Percentiles rank a stretch among this genome's conserved stretches.
phyloP scores from a whole-genome alignment of 1,284 basidiomycete species.

The Serendipita sp. region DNA sequence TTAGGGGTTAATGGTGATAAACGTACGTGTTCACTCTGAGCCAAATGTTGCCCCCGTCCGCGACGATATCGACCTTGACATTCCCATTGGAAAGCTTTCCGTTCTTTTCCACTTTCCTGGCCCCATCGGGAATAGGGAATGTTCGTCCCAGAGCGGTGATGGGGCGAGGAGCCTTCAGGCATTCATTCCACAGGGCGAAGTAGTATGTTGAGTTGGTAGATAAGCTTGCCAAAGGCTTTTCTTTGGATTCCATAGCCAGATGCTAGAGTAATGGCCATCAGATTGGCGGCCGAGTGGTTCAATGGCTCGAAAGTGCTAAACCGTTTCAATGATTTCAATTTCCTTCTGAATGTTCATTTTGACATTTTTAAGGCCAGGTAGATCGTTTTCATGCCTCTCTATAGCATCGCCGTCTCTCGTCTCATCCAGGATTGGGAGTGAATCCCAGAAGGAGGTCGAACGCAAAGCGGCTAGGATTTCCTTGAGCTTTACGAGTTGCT shows the following conservation, averaged over 20 bases:
- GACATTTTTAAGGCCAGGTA: conserved; percentile 40
- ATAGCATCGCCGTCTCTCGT: conserved; percentile 26
- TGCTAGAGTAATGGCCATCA: background rate
- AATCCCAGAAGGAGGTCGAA: background rate
- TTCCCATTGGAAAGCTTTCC: conserved; percentile 24
- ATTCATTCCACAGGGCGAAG: conserved; percentile 62
- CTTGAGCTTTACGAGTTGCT: background rate
- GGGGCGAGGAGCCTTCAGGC: conserved; percentile 42
- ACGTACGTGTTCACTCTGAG: conserved; percentile 75
- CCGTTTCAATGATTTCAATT: conserved; percentile 41
- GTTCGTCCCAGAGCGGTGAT: conserved; percentile 45
- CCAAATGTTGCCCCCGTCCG: conserved; percentile 58
- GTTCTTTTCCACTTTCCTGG: conserved; percentile 12
- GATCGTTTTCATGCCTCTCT: conserved; percentile 13
- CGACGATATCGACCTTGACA: conserved; percentile 68
- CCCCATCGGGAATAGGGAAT: conserved; percentile 20
- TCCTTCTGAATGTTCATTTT: conserved; percentile 31
- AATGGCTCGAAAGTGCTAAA: conserved; percentile 17
- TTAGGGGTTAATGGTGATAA: background rate
- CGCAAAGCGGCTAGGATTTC: background rate
- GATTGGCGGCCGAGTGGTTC: conserved; percentile 1
- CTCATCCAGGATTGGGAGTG: conserved; percentile 42
- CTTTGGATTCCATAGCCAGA: conserved; percentile 23
- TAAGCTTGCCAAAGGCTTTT: conserved; percentile 30
- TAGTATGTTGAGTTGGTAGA: conserved; percentile 67